These are phyloP conservation scores for Acephala macrosclerotiorum DNA, from an alignment of 2,329 filamentous ascomycete genomes.

Conservation along the genomic window DNA sequence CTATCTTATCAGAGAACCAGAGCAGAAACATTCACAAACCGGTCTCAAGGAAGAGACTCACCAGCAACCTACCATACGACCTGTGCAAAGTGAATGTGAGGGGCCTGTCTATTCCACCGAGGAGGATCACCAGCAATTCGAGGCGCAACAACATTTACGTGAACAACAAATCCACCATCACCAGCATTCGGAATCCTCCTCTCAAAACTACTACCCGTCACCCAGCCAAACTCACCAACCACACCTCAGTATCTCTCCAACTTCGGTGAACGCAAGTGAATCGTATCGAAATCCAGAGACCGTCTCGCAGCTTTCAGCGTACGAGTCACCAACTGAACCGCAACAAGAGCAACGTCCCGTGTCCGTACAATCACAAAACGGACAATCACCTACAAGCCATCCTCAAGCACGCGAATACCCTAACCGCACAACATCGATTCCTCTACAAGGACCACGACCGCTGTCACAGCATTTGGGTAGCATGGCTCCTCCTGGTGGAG, in stretches of 20 bases:
- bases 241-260: conserved; percentile 44
- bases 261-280: conserved; percentile 40
- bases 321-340: conserved; percentile 60
- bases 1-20: conserved; percentile 38
- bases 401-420: conserved; percentile 36
- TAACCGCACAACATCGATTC: conserved; percentile 38
- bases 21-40: conserved; percentile 24
- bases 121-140: conserved; percentile 46
- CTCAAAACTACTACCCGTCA: conserved; percentile 40
- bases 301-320: conserved; percentile 63
- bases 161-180: conserved; percentile 39
- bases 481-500: conserved; percentile 39
- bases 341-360: conserved; percentile 41
- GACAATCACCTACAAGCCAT: conserved; percentile 37
- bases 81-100: conserved; percentile 37
- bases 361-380: conserved; percentile 41
- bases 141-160: conserved; percentile 31
- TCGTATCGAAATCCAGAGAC: conserved; percentile 62
- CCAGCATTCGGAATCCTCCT: conserved; percentile 31
- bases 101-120: conserved; percentile 27
- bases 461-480: conserved; percentile 35
- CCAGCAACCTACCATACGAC: conserved; percentile 38
- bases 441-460: conserved; percentile 36
- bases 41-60: conserved; percentile 32
- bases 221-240: conserved; percentile 37